phyloP scores from a whole-genome alignment of 2,329 filamentous ascomycete genomes.

The Pseudocercospora fuligena region DNA sequence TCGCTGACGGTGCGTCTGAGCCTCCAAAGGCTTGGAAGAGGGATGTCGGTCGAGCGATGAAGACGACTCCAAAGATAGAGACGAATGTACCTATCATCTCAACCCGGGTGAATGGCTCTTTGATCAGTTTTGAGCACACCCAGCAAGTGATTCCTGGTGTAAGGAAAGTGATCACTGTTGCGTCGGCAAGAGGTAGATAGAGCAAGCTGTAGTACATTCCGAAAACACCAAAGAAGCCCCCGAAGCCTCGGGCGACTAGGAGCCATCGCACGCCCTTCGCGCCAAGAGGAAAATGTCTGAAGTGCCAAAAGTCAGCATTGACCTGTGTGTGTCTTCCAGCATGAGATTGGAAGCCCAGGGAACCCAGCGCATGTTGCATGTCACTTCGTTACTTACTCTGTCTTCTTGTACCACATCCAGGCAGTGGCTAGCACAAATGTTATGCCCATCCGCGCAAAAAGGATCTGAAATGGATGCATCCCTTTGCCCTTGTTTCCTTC shows the following conservation, averaged over 20 bases:
- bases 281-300: constrained; percentile 73
- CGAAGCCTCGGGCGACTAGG: constrained; percentile 69
- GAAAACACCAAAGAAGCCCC: constrained; percentile 77
- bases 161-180: constrained; percentile 87
- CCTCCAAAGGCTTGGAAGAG: constrained; percentile 53
- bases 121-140: constrained; percentile 74
- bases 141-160: constrained; percentile 79
- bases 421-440: constrained; percentile 68
- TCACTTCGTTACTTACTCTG: constrained; percentile 36
- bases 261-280: constrained; percentile 68
- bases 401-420: constrained; percentile 72
- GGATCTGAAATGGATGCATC: constrained; percentile 82
- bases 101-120: constrained; percentile 76
- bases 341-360: neutral
- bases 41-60: constrained; percentile 76
- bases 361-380: neutral
- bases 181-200: constrained; percentile 84
- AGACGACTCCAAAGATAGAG: constrained; percentile 77
- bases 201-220: constrained; percentile 76
- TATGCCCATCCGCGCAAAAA: constrained; percentile 78
- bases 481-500: constrained; percentile 68
- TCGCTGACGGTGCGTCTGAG: constrained; percentile 34
- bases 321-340: too few species aligned
- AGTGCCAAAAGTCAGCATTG: neutral
- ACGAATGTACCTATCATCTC: constrained; percentile 78